Evolutionary conservation across 2,329 filamentous ascomycete genomes (phyloP).

Genomic region (Verticillium dahliae): DNA sequence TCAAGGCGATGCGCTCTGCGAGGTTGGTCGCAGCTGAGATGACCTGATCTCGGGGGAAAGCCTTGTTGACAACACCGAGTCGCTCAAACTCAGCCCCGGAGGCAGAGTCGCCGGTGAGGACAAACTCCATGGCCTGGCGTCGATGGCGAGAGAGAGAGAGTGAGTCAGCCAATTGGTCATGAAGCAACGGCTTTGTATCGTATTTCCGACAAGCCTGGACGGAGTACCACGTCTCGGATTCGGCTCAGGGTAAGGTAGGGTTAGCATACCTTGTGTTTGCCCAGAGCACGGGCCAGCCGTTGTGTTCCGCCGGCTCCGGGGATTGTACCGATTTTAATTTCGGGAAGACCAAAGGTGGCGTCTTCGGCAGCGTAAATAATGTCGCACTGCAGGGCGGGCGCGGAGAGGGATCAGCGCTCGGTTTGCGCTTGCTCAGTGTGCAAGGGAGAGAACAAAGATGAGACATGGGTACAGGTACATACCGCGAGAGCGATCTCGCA

Average conservation of each 20-base stretch:
- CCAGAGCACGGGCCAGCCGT: constrained; percentile 29
- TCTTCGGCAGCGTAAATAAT: constrained; percentile 27
- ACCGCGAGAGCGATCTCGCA: constrained; percentile 43
- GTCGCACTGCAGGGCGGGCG: constrained; percentile 24
- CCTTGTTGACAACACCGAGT: constrained; percentile 31
- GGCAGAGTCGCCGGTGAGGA: constrained; percentile 32
- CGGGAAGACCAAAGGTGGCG: constrained; percentile 30
- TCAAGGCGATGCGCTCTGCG: constrained; percentile 30
- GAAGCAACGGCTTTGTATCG: not conserved
- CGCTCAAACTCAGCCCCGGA: constrained; percentile 28
- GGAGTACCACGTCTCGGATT: not conserved
- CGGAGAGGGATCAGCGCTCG: not conserved
- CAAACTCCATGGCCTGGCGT: constrained; percentile 34
- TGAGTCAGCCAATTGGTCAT: not conserved
- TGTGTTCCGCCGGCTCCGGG: constrained; percentile 34
- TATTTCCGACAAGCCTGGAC: not conserved
- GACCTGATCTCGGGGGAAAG: constrained; percentile 25
- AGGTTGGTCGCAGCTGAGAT: constrained; percentile 28
- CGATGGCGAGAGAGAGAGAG: not conserved
- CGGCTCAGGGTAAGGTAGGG: not conserved
- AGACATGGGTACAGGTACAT: constrained; percentile 3
- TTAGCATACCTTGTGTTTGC: constrained; percentile 29
- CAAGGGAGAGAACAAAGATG: not conserved
- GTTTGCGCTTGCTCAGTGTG: not conserved
- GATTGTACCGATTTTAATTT: constrained; percentile 31